Percentiles rank a stretch among this genome's conserved stretches.
phyloP scores from a whole-genome alignment of 306 rosid genomes.

The Gastrolobium villosum region DNA sequence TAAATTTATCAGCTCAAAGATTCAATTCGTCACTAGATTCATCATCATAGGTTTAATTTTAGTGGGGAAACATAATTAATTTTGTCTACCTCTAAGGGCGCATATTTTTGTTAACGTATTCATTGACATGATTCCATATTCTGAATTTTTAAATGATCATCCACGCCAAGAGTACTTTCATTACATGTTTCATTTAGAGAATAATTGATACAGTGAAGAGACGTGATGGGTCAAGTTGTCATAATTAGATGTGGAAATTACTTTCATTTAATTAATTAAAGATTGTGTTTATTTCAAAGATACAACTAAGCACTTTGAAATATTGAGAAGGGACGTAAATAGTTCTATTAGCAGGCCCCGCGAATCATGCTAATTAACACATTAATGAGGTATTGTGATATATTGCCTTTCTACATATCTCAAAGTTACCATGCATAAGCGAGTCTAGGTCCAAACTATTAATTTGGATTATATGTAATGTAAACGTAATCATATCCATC shows the following conservation, averaged over 20 bases:
- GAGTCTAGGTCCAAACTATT: slow-evolving; percentile 14
- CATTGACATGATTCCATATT: slow-evolving; percentile 26
- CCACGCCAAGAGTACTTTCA: slow-evolving; percentile 47
- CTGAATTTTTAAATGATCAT: slow-evolving; percentile 7
- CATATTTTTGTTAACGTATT: slow-evolving; percentile 39
- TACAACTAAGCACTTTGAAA: slow-evolving; percentile 42
- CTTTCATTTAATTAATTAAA: slow-evolving; percentile 16
- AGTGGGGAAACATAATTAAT: slow-evolving; percentile 23
- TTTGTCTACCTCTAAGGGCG: slow-evolving; percentile 53
- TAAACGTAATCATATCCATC: too few relatives aligned
- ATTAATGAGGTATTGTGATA: not conserved
- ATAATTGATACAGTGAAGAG: slow-evolving; percentile 43
- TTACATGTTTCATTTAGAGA: slow-evolving; percentile 15
- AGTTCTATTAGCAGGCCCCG: slow-evolving; percentile 43
- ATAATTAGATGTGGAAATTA: slow-evolving; percentile 38
- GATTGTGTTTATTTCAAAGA: not conserved
- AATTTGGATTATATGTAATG: not conserved
- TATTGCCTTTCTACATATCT: slow-evolving; percentile 39
- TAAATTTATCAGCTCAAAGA: slow-evolving; percentile 30
- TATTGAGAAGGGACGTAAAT: slow-evolving; percentile 39
- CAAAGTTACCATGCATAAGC: slow-evolving; percentile 13
- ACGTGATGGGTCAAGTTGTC: slow-evolving; percentile 42
- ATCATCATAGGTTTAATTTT: slow-evolving; percentile 15
- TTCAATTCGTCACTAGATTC: slow-evolving; percentile 24
- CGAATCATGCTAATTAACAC: slow-evolving; percentile 28